phyloP scores from a whole-genome alignment of 257 asterid genomes.

The Ballota nigra region DNA sequence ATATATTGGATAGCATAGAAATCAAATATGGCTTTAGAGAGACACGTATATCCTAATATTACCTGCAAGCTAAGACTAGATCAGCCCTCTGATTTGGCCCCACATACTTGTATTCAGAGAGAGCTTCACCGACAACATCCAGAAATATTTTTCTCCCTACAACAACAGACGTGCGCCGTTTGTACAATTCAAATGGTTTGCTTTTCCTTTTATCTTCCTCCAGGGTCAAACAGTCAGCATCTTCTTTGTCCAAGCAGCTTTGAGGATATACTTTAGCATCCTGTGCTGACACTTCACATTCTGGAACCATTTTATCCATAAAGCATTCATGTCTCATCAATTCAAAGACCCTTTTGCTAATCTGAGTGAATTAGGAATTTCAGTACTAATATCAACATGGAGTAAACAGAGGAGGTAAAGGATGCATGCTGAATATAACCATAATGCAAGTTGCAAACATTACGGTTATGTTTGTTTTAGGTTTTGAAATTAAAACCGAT shows the following conservation, averaged over 20 bases:
- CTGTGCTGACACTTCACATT: conserved; percentile 30
- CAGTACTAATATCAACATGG: conserved; percentile 13
- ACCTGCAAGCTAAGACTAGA: conserved; percentile 93
- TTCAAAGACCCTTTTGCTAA: conserved; percentile 80
- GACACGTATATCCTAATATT: conserved; percentile 18
- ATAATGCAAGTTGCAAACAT: background rate
- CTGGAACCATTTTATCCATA: conserved; percentile 48
- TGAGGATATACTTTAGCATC: conserved; percentile 44
- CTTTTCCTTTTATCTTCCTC: conserved; percentile 42
- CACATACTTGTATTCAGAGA: conserved; percentile 87
- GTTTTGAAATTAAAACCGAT: background rate
- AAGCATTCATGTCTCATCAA: conserved; percentile 52
- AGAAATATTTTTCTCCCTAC: conserved; percentile 66
- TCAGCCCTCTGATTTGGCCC: conserved; percentile 98
- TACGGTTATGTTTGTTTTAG: background rate
- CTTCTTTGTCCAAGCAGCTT: conserved; percentile 38
- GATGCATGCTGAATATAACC: background rate
- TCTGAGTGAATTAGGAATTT: conserved; percentile 40
- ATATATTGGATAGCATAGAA: conserved; percentile 8
- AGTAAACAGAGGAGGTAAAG: background rate
- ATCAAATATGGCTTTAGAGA: background rate
- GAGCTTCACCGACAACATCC: conserved; percentile 82
- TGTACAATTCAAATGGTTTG: conserved; percentile 83
- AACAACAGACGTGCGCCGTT: conserved; percentile 77
- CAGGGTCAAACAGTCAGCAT: conserved; percentile 19